Base-by-base conservation (phyloP, 2,329 filamentous ascomycete species). In the Nemania sp. region DNA sequence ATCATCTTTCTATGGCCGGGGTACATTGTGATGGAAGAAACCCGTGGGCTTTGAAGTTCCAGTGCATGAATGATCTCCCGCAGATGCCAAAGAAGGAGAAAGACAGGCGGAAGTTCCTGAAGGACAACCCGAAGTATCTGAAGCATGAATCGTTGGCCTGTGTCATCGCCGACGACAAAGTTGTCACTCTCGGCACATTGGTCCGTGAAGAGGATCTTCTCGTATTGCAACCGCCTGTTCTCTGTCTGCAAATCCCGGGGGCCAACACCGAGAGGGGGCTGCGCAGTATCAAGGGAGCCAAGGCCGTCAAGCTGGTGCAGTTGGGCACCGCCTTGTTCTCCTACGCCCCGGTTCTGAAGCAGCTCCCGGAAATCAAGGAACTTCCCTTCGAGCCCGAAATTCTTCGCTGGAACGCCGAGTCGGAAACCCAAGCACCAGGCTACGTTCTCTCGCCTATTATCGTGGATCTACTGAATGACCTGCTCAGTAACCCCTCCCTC, bases 171-270 rank as follows among this genome's bases (percentile, higher is more conserved):
- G 54, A 57, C 18, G 21, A 45, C 5, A 18, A 57, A 34, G 54
- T 61, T 35, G 34, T 52, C 18, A 54, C 54, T 12, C 42, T 61
- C 3, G 59, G 46, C 18, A 57, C 54, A 39, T 25, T 91, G 0
- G 75, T 86, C 2, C 76, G 87, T 13, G 74, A 89, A 25, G 65
- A 2, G 46, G 49, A 62, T 4, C 35, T 54, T 11, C 59, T 62
- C 20, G 43, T 17, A 13, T 25, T 20, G 29, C 32, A 50, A 20
- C 60, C 60, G 20, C 55, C 60, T 1, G 18, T 62, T 7, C 29
- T 62, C n/a, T 62, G 60, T 34, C 25, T 62, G 35, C 50, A 62
- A 52, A 49, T 62, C 42, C 40, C 56, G 35, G 60, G 40, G 15
- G 46, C 34, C 1, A 56, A 59, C 21, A 35, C 29, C 1, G 54